Evolutionary conservation across 2,329 filamentous ascomycete species (phyloP), one percentile per base, ranked within the genome.

Genomic region (Chalaropsis ovoidea): DNA sequence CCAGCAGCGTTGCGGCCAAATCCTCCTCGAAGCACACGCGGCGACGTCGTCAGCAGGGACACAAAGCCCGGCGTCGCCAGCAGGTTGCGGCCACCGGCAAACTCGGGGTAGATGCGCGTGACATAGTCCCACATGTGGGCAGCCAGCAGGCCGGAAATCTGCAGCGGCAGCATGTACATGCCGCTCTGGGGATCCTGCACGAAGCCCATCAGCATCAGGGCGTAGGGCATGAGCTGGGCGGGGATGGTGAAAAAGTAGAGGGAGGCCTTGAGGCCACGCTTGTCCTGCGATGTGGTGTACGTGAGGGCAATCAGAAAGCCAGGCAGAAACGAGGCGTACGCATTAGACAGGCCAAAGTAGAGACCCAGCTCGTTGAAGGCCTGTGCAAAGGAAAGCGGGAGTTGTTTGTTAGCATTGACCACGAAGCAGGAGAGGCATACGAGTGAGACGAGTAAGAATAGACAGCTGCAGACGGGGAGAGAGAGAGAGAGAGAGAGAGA

Each of bases 91-190:
- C 94, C 94, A 65, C 89, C 89, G 41, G 91, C 93, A 72, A 94
- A 94, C 65, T 89, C 85, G 4, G 94, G 94, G 80, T 91, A 97
- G 52, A 96, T 81, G 61, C 89, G 83, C 1, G 89, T 90, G 62
- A 96, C 75, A 72, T 97, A 99, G 73, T 97, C 89, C 75, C 90
- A 95, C 22, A 94, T 72, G 74, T 99, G 94, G 3, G 92, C 92
- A 13, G 92, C 89, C 27, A 67, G 31, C n/a, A 67, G 39, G 7
- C 58, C 63, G 3, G 84, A 89, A 3, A 84, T 75, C 72, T 95
- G 86, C 4, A 85, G 71, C 66, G 88, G 72, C 10, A 88, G 81
- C 3, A 86, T 71, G 65, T 88, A 72, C 11, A 88, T 81, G 19
- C 76, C 76, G 2, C 74, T 70, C 43, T 80, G 79, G 11, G 86